Base-by-base conservation (phyloP, 306 rosid species). In the Rosa persica region DNA sequence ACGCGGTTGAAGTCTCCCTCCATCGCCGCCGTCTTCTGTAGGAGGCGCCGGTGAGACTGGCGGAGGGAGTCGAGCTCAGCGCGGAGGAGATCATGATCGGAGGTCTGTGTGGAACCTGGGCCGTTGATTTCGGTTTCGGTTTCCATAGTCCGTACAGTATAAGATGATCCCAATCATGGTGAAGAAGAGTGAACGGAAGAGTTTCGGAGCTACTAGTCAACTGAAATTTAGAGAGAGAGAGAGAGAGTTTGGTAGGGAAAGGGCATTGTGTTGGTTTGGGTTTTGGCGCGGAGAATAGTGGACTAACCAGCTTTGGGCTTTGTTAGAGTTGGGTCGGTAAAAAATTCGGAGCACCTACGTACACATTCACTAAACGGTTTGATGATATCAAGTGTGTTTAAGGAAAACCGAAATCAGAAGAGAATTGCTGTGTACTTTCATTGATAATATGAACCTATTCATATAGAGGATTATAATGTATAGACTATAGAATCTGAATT, bases 131-230 rank as follows among this genome's bases (percentile, higher is more conserved):
- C 8, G 19, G 66, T 25, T 25, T 11, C 42, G n/a, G 82, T 47
- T 62, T 84, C 93, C 94, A 88, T 93, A 82, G 30, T 67, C 83
- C 51, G 79, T 72, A 64, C 67, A 74, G 82, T 16, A 67, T 20
- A 7, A 42, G 80, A 42, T 75, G 76, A 30, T 71, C 71, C 2
- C 54, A 70, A 81, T 49, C 36, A 58, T 78, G 83, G 85, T 83
- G 69, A 78, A 76, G 74, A 73, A 66, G 75, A 8, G 62, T 62
- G 51, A 60, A 17, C 65, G 40, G 54, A 66, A 8, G 4, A 42
- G 36, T 73, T 74, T 23, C 54, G 62, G 57, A 93, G 23, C 98
- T 81, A 90, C 88, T 89, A 73, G 94, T 93, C 96, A 90, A 65
- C 19, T 40, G 68, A 17, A 23, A 19, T 0, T 15, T 43, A 5